Percentiles rank a stretch among this genome's conserved stretches.
These are phyloP conservation scores for Albizia julibrissin DNA, from an alignment of 306 rosid species.

Conservation along the genomic window DNA sequence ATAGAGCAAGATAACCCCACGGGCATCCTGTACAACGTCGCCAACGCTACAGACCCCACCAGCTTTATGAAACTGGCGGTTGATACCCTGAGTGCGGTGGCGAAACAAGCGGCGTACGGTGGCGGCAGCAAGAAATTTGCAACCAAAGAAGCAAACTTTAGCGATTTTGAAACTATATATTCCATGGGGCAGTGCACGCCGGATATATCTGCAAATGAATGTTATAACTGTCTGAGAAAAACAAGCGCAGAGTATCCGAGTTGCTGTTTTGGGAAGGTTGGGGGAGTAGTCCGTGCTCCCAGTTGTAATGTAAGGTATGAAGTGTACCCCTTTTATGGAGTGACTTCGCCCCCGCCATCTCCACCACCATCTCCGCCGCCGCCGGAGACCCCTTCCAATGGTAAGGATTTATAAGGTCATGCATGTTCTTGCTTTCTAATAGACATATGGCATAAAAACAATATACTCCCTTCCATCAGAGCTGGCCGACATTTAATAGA, in stretches of 20 bases:
- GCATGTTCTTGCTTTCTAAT: not conserved
- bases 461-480: too few species aligned
- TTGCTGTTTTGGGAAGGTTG: not conserved
- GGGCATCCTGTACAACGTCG: not conserved
- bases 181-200: slow-evolving; percentile 27
- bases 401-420: not conserved
- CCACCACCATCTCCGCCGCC: not conserved
- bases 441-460: too few species aligned
- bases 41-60: not conserved
- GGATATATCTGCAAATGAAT: not conserved
- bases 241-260: not conserved
- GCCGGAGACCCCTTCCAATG: not conserved
- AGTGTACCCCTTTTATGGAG: not conserved
- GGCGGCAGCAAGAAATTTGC: slow-evolving; percentile 13
- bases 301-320: not conserved
- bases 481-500: too few species aligned
- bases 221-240: not conserved
- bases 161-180: not conserved
- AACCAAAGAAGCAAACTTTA: not conserved
- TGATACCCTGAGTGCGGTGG: not conserved
- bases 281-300: not conserved
- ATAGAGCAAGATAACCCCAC: not conserved
- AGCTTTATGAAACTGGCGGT: not conserved
- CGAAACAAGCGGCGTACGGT: not conserved
- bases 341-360: not conserved